Conservation (phyloP, 352 stramenopile genomes). For the Globisporangium viniferum region DNA sequence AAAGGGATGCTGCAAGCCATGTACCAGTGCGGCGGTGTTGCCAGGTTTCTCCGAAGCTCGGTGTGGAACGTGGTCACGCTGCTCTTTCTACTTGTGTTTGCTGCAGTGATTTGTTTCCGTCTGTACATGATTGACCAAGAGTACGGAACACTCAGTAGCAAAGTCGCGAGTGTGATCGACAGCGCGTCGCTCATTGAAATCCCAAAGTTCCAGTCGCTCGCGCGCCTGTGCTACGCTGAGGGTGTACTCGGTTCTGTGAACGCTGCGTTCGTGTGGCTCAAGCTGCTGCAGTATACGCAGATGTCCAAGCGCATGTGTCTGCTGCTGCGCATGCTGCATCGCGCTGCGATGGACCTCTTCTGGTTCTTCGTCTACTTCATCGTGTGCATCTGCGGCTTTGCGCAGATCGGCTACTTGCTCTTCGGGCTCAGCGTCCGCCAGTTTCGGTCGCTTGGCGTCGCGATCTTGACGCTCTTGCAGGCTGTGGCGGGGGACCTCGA, state of each 20-base stretch:
- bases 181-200: constrained; percentile 24
- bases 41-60: constrained; percentile 25
- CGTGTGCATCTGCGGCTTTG: constrained; percentile 57
- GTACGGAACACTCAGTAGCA: constrained; percentile 53
- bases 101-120: constrained; percentile 43
- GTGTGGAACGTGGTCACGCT: constrained; percentile 40
- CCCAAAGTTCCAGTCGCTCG: constrained; percentile 38
- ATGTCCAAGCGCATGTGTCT: constrained; percentile 60
- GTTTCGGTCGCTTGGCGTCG: constrained; percentile 51
- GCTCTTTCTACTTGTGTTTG: constrained; percentile 44
- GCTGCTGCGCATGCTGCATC: constrained; percentile 45
- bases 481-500: constrained; percentile 57
- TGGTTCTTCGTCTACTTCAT: constrained; percentile 65
- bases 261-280: constrained; percentile 54
- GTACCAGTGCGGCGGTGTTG: constrained; percentile 26
- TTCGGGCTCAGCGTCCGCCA: constrained; percentile 50
- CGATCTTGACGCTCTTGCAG: constrained; percentile 59
- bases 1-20: constrained; percentile 31
- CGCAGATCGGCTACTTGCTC: constrained; percentile 59
- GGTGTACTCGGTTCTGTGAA: constrained; percentile 42
- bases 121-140: constrained; percentile 50
- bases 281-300: constrained; percentile 70
- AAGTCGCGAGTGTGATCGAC: constrained; percentile 23
- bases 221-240: constrained; percentile 35
- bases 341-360: constrained; percentile 47